Percentiles rank a stretch among this genome's conserved stretches.
Conservation (phyloP, 2,329 filamentous ascomycete species). For the Dryadomyces sulphureus region DNA sequence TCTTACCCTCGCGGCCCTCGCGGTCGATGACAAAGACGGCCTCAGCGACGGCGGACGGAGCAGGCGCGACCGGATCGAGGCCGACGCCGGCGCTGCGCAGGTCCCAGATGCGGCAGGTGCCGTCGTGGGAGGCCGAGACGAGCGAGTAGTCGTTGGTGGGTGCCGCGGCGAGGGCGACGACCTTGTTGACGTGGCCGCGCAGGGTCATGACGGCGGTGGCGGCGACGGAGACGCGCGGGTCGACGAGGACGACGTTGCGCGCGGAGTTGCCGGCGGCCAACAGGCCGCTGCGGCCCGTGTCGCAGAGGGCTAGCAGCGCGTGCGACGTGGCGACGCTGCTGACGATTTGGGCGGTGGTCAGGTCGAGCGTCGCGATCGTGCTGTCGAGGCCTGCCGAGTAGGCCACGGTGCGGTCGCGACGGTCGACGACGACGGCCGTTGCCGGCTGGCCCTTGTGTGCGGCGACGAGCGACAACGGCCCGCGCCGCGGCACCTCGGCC, state of each 20-base stretch:
- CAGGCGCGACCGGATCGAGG: conserved; percentile 38
- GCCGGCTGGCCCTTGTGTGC: conserved; percentile 56
- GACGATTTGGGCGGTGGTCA: conserved; percentile 65
- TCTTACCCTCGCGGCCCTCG: conserved; percentile 47
- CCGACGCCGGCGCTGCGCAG: conserved; percentile 52
- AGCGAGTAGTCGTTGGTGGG: conserved; percentile 65
- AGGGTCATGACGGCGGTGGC: conserved; percentile 80
- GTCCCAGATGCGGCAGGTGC: conserved; percentile 90
- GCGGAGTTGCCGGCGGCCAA: conserved; percentile 67
- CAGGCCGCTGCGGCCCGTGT: conserved; percentile 39
- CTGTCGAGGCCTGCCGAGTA: conserved; percentile 90
- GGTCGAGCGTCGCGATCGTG: conserved; percentile 77
- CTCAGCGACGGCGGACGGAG: conserved; percentile 47
- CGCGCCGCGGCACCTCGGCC: conserved; percentile 50
- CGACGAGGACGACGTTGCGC: conserved; percentile 81
- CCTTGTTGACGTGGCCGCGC: conserved; percentile 70
- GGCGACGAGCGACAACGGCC: conserved; percentile 59
- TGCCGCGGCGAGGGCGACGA: conserved; percentile 32
- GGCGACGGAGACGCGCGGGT: conserved; percentile 66
- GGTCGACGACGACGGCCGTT: conserved; percentile 72
- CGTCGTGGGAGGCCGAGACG: conserved; percentile 81
- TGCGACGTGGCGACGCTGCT: conserved; percentile 74
- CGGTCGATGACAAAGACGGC: conserved; percentile 61
- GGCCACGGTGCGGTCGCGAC: conserved; percentile 69
- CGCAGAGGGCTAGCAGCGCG: conserved; percentile 63